These are phyloP conservation scores for Ophiostoma novo-ulmi DNA, from an alignment of 2,329 filamentous ascomycete species.

Conservation along the genomic window DNA sequence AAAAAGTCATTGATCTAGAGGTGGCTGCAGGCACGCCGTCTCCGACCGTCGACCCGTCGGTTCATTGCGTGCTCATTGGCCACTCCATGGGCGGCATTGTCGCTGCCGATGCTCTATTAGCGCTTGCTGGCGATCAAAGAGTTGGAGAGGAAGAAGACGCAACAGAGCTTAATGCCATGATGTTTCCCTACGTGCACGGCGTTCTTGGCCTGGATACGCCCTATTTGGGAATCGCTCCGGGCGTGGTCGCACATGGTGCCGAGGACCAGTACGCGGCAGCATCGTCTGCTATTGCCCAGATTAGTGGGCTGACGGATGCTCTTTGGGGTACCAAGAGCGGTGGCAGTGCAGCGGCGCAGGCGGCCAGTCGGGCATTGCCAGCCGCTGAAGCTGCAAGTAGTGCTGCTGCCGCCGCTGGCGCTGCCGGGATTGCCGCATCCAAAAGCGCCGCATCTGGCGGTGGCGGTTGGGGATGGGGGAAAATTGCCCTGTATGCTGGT, in stretches of 20 bases:
- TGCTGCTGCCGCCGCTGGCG: slow-evolving; percentile 22
- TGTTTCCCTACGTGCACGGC: slow-evolving; percentile 91
- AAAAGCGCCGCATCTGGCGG: background rate
- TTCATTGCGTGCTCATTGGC: slow-evolving; percentile 74
- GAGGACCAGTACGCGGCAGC: slow-evolving; percentile 80
- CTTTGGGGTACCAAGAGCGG: slow-evolving; percentile 52
- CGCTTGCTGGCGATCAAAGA: slow-evolving; percentile 55
- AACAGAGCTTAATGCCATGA: slow-evolving; percentile 55
- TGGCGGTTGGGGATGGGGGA: slow-evolving; percentile 71
- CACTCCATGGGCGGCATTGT: slow-evolving; percentile 95
- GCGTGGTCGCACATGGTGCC: slow-evolving; percentile 78
- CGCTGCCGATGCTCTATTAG: slow-evolving; percentile 78
- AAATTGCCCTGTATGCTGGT: slow-evolving; percentile 78
- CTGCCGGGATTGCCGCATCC: slow-evolving; percentile 23
- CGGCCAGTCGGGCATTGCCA: background rate
- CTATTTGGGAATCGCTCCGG: slow-evolving; percentile 74
- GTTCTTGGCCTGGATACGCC: slow-evolving; percentile 93
- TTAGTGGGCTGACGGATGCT: slow-evolving; percentile 60
- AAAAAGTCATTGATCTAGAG: slow-evolving; percentile 92
- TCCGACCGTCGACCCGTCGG: slow-evolving; percentile 79
- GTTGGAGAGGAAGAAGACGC: slow-evolving; percentile 38
- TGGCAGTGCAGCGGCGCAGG: slow-evolving; percentile 32
- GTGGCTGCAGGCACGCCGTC: slow-evolving; percentile 73
- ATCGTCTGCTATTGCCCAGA: slow-evolving; percentile 60
- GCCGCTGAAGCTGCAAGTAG: background rate